Evolutionary conservation across 345 rosid species (phyloP).

Genomic region (Syzygium oleosum): DNA sequence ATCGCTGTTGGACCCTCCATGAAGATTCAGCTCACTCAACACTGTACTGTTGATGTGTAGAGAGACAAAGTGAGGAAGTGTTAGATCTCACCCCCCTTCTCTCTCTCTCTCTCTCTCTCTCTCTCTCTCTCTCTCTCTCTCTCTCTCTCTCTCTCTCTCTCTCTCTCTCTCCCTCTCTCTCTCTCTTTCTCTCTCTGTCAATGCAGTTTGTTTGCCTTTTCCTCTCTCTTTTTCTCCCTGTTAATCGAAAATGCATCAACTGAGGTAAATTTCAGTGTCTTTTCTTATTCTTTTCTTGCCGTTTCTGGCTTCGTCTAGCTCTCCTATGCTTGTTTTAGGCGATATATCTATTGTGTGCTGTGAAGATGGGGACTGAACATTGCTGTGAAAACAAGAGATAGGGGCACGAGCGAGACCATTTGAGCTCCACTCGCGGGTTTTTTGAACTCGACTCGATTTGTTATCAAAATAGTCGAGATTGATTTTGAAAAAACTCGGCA

Average conservation of each 20-base stretch:
- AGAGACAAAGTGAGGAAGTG: background rate
- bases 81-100: background rate
- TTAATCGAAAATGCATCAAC: background rate
- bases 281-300: background rate
- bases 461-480: background rate
- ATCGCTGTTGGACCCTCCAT: constrained; percentile 13
- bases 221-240: background rate
- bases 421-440: background rate
- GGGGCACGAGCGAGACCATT: background rate
- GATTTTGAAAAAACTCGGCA: background rate
- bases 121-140: too few species aligned
- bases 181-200: background rate
- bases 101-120: background rate
- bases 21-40: constrained; percentile 45
- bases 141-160: background rate
- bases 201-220: background rate
- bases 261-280: background rate
- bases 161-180: background rate
- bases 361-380: background rate
- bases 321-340: background rate
- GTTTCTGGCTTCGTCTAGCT: background rate
- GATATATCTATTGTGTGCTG: background rate
- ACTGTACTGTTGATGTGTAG: constrained; percentile 53
- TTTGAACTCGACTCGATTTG: background rate
- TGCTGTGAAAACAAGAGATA: background rate